These are phyloP conservation scores for Sphagnurus paluster DNA, from an alignment of 1,284 basidiomycete genomes.

Conservation along the genomic window DNA sequence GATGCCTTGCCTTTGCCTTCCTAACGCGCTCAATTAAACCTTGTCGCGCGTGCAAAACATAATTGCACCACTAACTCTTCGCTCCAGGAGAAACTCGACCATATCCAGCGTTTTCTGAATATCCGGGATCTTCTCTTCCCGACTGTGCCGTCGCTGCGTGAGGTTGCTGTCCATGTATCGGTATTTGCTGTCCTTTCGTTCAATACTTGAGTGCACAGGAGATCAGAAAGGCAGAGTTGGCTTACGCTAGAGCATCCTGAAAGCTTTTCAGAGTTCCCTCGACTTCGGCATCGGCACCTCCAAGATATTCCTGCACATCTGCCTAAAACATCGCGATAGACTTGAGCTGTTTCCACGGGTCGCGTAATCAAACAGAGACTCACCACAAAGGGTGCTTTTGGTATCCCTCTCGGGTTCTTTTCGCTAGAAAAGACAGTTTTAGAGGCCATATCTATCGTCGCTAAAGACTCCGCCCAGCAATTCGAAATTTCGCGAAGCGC, in stretches of 20 bases:
- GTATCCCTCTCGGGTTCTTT: slow-evolving; percentile 90
- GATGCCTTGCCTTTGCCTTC: slow-evolving; percentile 57
- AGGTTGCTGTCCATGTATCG: slow-evolving; percentile 96
- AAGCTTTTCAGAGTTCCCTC: slow-evolving; percentile 82
- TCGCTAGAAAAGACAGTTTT: slow-evolving; percentile 44
- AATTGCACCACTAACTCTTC: slow-evolving; percentile 49
- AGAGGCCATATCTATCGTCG: slow-evolving; percentile 33
- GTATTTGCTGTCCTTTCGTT: slow-evolving; percentile 81
- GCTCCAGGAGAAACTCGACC: slow-evolving; percentile 81
- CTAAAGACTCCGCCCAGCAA: neutral
- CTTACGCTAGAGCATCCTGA: slow-evolving; percentile 92
- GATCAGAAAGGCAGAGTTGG: slow-evolving; percentile 10
- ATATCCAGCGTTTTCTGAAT: slow-evolving; percentile 92
- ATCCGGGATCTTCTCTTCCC: slow-evolving; percentile 96
- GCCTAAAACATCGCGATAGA: slow-evolving; percentile 32
- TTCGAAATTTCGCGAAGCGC: neutral
- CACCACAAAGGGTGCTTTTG: slow-evolving; percentile 93
- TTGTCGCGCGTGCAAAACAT: neutral
- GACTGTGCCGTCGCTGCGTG: slow-evolving; percentile 73
- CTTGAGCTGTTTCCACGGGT: neutral
- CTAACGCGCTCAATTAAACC: slow-evolving; percentile 33
- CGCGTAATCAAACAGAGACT: slow-evolving; percentile 32
- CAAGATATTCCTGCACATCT: slow-evolving; percentile 87
- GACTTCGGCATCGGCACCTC: slow-evolving; percentile 77
- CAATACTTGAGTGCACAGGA: slow-evolving; percentile 18